A percentile compares a stretch with the other conserved stretches of the same genome.
Conservation (phyloP, 176 grass and related monocot genomes). For the Oryza longistaminata region DNA sequence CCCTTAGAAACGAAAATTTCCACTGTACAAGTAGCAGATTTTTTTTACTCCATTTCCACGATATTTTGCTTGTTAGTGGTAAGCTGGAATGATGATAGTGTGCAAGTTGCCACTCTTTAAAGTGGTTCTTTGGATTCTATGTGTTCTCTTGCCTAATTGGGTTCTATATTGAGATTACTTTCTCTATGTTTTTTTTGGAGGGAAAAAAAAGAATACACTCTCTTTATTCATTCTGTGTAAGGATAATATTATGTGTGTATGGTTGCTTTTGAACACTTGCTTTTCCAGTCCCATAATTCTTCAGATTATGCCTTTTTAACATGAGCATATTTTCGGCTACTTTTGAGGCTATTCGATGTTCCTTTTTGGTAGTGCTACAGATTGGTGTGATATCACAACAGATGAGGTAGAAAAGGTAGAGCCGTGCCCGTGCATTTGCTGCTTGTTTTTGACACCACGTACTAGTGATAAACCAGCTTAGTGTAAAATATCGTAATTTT, state of each 20-base stretch:
- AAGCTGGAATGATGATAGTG: background rate
- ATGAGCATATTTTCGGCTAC: background rate
- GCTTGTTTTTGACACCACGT: background rate
- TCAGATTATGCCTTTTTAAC: background rate
- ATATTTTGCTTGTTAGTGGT: conserved; percentile 21
- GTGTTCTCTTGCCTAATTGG: background rate
- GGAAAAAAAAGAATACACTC: background rate
- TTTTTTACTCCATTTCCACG: background rate
- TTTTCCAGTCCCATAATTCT: background rate
- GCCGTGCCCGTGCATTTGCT: background rate
- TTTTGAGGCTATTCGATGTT: background rate
- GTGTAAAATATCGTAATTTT: too few species aligned
- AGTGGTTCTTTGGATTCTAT: too few species aligned
- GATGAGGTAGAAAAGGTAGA: too few species aligned
- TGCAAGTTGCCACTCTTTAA: background rate
- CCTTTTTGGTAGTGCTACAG: too few species aligned
- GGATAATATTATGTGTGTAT: background rate
- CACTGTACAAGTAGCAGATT: conserved; percentile 29
- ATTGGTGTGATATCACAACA: background rate
- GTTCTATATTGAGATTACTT: conserved; percentile 15
- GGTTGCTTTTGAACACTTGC: conserved; percentile 8
- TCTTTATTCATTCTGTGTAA: background rate
- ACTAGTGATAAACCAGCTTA: too few species aligned
- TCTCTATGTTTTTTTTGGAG: background rate
- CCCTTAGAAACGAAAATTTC: background rate